Evolutionary conservation across 805 yeast genomes (phyloP), one percentile per base, ranked within the genome.

Genomic region (Ogataea corticis): DNA sequence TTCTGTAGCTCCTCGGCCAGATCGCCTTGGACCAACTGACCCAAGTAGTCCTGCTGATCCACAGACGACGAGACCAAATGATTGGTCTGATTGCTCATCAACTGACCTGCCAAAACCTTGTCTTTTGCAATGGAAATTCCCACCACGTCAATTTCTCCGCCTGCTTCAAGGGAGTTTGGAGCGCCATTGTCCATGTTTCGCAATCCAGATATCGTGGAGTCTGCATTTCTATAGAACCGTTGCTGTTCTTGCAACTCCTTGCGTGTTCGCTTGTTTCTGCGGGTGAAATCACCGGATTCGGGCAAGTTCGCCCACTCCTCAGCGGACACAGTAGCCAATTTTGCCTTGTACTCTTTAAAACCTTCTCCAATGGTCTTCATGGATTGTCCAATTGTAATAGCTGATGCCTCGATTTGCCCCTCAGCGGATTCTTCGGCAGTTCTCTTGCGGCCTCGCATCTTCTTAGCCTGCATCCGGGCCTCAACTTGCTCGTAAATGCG

Each of bases 201-300:
- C 16, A 71, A 47, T 1, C 69, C 69, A 0, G 54, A 19, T 2
- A 85, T 55, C 6, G 88, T 63, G 1, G 80, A 60, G 61, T 92
- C 97, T 0, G 96, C 94, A 2, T 86, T 87, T 9, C 96, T 89
- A 61, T 89, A 92, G 33, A 77, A 79, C 48, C 96, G 69, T 51
- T 83, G 82, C 46, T 79, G 78, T 54, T 71, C 74, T 57, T 83
- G 85, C 38, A 78, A 76, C 43, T 81, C 72, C 35, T 80, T 63
- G 43, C 96, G 69, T 39, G 76, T 69, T 45, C 98, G 68, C 54
- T 90, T 88, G 64, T 89, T 89, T 46, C 80, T 72, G 57, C 82
- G 76, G 0, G 99, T 94, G 57, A 87, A 70, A 63, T 92, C 98
- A 1, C 89, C 86, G 1, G 88, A 94, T 51, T 89, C 96, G 0